Percentiles rank a stretch among this genome's conserved stretches.
phyloP scores from a whole-genome alignment of 129 eudicot species.

The Heracleum sosnowskyi region DNA sequence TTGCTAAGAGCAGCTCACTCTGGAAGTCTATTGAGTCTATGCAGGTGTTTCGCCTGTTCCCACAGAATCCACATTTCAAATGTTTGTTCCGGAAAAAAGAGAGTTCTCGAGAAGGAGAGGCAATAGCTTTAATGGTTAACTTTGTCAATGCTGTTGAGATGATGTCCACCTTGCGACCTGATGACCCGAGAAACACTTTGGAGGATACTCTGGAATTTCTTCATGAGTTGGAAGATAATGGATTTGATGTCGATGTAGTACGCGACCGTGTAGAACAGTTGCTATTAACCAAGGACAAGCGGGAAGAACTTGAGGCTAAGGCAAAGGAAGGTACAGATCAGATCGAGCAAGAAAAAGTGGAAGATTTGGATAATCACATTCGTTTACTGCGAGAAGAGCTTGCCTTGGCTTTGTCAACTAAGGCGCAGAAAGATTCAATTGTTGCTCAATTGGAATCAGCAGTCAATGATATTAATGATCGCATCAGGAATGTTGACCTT shows the following conservation, averaged over 20 bases:
- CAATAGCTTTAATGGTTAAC: slow-evolving; percentile 74
- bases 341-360: slow-evolving; percentile 34
- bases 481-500: neutral
- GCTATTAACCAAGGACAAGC: slow-evolving; percentile 35
- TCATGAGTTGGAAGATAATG: slow-evolving; percentile 59
- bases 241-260: slow-evolving; percentile 51
- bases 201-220: slow-evolving; percentile 58
- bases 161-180: slow-evolving; percentile 31
- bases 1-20: neutral
- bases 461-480: neutral
- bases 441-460: slow-evolving; percentile 25
- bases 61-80: slow-evolving; percentile 83
- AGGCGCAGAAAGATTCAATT: slow-evolving; percentile 25
- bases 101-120: slow-evolving; percentile 69
- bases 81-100: slow-evolving; percentile 38
- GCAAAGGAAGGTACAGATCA: slow-evolving; percentile 11
- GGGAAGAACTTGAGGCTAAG: slow-evolving; percentile 26
- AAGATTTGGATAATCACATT: slow-evolving; percentile 33
- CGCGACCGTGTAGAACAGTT: slow-evolving; percentile 38
- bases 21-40: slow-evolving; percentile 25
- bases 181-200: slow-evolving; percentile 36
- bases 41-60: slow-evolving; percentile 53
- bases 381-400: slow-evolving; percentile 33
- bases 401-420: slow-evolving; percentile 10
- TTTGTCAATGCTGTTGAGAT: slow-evolving; percentile 49